These are phyloP conservation scores for Bonia amplexicaulis DNA, from an alignment of 176 grass and related monocot genomes.

Conservation along the genomic window DNA sequence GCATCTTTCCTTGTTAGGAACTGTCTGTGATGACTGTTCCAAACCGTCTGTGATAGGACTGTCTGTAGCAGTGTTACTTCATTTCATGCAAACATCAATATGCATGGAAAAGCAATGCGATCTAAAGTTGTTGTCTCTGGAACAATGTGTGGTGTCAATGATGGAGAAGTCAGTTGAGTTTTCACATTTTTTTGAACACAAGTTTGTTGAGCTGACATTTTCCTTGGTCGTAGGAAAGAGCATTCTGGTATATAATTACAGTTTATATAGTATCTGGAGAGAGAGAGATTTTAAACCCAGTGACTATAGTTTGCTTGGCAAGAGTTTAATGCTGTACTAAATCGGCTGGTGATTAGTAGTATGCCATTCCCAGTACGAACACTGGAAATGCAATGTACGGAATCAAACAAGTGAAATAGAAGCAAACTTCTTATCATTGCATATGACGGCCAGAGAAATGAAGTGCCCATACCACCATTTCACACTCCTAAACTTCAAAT, in stretches of 20 bases:
- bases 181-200: neutral
- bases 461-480: slow-evolving; percentile 34
- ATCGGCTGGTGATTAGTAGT: neutral
- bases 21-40: too few species aligned
- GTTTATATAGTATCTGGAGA: slow-evolving; percentile 8
- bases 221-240: neutral
- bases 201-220: slow-evolving; percentile 14
- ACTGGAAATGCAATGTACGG: neutral
- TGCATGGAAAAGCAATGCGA: neutral
- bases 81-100: neutral
- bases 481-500: neutral
- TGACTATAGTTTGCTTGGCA: neutral
- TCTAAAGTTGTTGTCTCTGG: neutral
- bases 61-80: too few species aligned
- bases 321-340: neutral
- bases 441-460: slow-evolving; percentile 9
- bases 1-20: neutral
- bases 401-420: slow-evolving; percentile 34
- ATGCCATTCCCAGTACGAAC: slow-evolving; percentile 16
- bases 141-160: slow-evolving; percentile 10
- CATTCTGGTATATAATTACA: neutral
- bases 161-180: slow-evolving; percentile 1
- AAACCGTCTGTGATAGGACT: too few species aligned
- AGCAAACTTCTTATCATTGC: slow-evolving; percentile 37
- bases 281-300: neutral